Conservation (phyloP, 2,329 filamentous ascomycete species). For the Xylariales sp. region DNA sequence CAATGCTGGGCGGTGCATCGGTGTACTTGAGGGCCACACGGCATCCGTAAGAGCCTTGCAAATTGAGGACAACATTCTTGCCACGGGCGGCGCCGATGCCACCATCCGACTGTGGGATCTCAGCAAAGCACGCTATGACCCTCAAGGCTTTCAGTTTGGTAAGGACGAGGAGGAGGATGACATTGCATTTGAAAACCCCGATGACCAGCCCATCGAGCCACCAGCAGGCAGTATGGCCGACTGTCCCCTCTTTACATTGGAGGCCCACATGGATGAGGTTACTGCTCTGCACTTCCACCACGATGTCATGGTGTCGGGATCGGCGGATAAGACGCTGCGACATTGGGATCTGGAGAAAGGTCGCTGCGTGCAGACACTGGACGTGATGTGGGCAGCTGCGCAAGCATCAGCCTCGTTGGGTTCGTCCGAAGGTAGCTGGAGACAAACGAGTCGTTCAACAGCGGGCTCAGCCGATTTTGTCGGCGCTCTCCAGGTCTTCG, state of each 20-base stretch:
- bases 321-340: conserved; percentile 91
- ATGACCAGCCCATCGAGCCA: conserved; percentile 64
- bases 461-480: conserved; percentile 82
- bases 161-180: conserved; percentile 58
- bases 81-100: conserved; percentile 91
- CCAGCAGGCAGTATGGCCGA: conserved; percentile 80
- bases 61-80: conserved; percentile 91
- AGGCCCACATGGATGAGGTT: conserved; percentile 89
- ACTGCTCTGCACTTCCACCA: conserved; percentile 89
- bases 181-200: conserved; percentile 68
- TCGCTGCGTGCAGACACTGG: conserved; percentile 94
- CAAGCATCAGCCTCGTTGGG: conserved; percentile 72
- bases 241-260: conserved; percentile 82
- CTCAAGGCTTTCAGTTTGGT: conserved; percentile 57
- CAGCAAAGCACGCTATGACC: conserved; percentile 80
- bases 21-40: conserved; percentile 86
- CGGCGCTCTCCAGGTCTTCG: conserved; percentile 90
- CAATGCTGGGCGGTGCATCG: conserved; percentile 88
- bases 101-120: conserved; percentile 95
- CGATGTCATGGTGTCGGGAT: conserved; percentile 89
- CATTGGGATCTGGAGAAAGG: conserved; percentile 98
- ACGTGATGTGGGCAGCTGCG: conserved; percentile 96
- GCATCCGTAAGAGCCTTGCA: conserved; percentile 90
- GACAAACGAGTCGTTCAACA: conserved; percentile 62
- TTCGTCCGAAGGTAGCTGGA: conserved; percentile 63